Evolutionary conservation across 1,139 yeast genomes (phyloP), one percentile per base, ranked within the genome.

Genomic region (Pichia sp.): DNA sequence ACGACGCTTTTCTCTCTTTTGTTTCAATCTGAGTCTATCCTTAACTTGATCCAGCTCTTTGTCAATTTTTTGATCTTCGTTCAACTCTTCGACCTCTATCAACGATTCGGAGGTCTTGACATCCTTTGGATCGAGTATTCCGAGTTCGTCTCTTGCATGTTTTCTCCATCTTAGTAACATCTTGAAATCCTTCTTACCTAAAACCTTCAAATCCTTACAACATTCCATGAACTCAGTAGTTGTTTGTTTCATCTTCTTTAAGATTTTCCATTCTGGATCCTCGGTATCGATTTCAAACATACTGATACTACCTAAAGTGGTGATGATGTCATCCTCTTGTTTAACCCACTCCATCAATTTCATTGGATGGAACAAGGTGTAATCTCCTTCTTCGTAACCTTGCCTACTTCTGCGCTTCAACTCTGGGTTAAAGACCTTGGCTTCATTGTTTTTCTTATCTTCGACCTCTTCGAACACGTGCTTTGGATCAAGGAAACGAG

Each of bases 351-450:
- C 97, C 70, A 90, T 71, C 5, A 90, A 76, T 23, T 90, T 80
- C 75, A 81, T 77, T 16, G 84, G 82, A 64, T 90, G 93, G 68
- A 82, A 88, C 63, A 85, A 82, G 34, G 85, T 75, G 66, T 87
- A 83, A 66, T 93, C 96, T 52, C 95, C 97, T 68, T 93, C 99
- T 59, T 89, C 98, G 73, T 93, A 93, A 79, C 99, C 99, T 63
- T 87, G 88, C 81, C 99, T 87, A 70, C 85, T 87, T 73, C 98
- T 85, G 58, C 80, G 82, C 71, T 89, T 90, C 72, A 86, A 84
- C 66, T 92, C 98, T 0, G 99, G 99, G 67, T 93, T 90, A 74
- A 85, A 93, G 45, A 93, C 87, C 69, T 90, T 90, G 11, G 96
- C 90, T 72, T 93, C 97, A 68, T 85, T 87, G 68, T 93, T 90